Evolutionary conservation across 177 flowering plant genomes (phyloP).

Genomic region (Vitis hybrid): DNA sequence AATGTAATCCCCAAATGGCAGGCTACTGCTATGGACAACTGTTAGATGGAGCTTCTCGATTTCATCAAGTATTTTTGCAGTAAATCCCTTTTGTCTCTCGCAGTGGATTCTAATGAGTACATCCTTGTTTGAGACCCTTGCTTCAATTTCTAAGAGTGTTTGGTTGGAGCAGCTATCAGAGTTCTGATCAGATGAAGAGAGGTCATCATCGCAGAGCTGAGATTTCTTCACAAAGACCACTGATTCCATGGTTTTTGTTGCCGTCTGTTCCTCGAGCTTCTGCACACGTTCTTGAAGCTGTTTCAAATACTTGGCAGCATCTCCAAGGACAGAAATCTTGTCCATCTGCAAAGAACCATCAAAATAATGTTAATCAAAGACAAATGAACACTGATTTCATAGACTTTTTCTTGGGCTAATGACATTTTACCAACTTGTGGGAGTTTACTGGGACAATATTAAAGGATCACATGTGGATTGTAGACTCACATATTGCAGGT

Average conservation of each 20-base stretch:
- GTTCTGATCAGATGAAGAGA: background rate
- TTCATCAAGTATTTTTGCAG: slow-evolving; percentile 17
- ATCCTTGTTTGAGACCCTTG: slow-evolving; percentile 21
- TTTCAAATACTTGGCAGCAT: slow-evolving; percentile 47
- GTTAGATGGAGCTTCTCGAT: slow-evolving; percentile 33
- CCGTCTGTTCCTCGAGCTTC: slow-evolving; percentile 36
- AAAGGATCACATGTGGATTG: too few species aligned
- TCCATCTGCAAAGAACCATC: slow-evolving; percentile 35
- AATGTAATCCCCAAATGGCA: slow-evolving; percentile 28
- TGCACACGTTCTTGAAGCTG: slow-evolving; percentile 47
- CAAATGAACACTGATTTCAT: too few species aligned
- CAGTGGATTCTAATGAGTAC: slow-evolving; percentile 21
- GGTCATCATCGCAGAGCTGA: slow-evolving; percentile 15
- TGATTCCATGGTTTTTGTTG: slow-evolving; percentile 27
- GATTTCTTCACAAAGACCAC: slow-evolving; percentile 30
- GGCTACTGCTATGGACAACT: slow-evolving; percentile 22
- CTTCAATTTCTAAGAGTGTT: slow-evolving; percentile 33
- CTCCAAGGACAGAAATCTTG: slow-evolving; percentile 52
- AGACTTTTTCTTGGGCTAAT: too few species aligned
- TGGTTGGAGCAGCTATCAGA: background rate
- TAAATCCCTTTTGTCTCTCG: slow-evolving; percentile 27
- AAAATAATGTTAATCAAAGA: too few species aligned
- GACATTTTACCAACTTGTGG: too few species aligned
- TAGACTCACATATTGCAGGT: too few species aligned
- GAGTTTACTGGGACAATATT: too few species aligned